Percentiles rank a stretch among this genome's conserved stretches.
Conservation (phyloP, 768 basidiomycete genomes). For the Paxillus ammoniavirescens region DNA sequence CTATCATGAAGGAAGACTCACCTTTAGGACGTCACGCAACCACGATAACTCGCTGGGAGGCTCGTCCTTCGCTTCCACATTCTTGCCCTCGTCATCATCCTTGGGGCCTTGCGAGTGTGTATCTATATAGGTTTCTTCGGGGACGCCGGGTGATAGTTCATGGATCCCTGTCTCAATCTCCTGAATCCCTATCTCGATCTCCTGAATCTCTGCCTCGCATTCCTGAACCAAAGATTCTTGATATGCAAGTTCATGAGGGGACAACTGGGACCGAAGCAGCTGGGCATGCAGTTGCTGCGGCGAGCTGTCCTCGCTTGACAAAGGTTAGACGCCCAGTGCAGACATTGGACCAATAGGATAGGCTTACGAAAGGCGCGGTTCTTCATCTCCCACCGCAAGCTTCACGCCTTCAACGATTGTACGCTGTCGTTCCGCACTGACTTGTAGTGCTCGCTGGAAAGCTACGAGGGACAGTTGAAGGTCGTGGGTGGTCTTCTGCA, state of each 20-base stretch:
- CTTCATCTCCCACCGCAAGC: slow-evolving; percentile 77
- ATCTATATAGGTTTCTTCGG: too few species aligned
- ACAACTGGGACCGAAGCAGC: slow-evolving; percentile 68
- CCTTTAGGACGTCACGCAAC: too few species aligned
- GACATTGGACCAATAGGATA: not conserved
- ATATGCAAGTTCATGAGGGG: slow-evolving; percentile 89
- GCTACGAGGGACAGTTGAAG: slow-evolving; percentile 85
- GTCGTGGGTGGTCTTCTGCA: slow-evolving; percentile 93
- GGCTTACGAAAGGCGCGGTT: slow-evolving; percentile 30
- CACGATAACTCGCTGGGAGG: too few species aligned
- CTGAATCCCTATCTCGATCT: slow-evolving; percentile 65
- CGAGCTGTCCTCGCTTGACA: slow-evolving; percentile 35
- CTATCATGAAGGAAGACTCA: too few species aligned
- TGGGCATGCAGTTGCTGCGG: slow-evolving; percentile 69
- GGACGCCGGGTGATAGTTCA: slow-evolving; percentile 56
- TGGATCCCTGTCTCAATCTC: slow-evolving; percentile 66
- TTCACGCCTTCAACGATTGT: slow-evolving; percentile 87
- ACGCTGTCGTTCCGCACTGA: slow-evolving; percentile 86
- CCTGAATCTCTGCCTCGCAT: slow-evolving; percentile 90
- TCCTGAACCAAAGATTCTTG: slow-evolving; percentile 85
- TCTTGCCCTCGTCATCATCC: too few species aligned
- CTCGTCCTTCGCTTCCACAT: not conserved
- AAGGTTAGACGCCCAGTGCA: slow-evolving; percentile 1
- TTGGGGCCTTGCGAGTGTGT: too few species aligned
- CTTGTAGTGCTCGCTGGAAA: slow-evolving; percentile 89